Evolutionary conservation across 2,329 filamentous ascomycete species (phyloP).

Genomic region (Conoideocrella luteorostrata): DNA sequence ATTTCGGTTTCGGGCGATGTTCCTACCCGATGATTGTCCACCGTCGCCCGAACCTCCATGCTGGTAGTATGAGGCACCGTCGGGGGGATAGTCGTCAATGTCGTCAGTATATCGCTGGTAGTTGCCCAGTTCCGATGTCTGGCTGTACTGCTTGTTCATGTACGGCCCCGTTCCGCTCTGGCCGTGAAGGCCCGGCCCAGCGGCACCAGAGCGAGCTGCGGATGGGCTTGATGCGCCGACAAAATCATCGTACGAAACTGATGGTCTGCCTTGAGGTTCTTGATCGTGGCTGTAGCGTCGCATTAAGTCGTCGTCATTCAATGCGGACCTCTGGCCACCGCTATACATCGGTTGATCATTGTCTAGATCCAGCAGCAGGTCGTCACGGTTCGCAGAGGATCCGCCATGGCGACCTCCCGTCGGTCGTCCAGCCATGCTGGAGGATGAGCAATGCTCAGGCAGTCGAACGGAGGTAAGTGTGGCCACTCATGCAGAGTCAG

Average conservation of each 20-base stretch:
- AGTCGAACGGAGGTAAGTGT: conserved; percentile 20
- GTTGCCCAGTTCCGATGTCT: conserved; percentile 78
- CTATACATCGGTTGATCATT: conserved; percentile 66
- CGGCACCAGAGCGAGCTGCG: conserved; percentile 32
- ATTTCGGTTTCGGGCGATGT: conserved; percentile 69
- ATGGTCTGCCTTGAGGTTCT: conserved; percentile 61
- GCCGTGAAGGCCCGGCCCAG: conserved; percentile 15
- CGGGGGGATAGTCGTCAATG: conserved; percentile 72
- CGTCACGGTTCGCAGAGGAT: conserved; percentile 42
- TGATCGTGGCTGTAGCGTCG: conserved; percentile 68
- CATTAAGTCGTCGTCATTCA: conserved; percentile 75
- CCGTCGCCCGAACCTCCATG: conserved; percentile 59
- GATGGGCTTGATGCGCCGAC: conserved; percentile 57
- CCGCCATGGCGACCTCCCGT: conserved; percentile 41
- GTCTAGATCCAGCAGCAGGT: conserved; percentile 69
- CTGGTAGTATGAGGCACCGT: conserved; percentile 78
- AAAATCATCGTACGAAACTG: conserved; percentile 91
- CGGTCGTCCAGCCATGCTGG: conserved; percentile 56
- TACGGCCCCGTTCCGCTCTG: conserved; percentile 33
- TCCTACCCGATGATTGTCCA: conserved; percentile 31
- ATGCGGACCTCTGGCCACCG: conserved; percentile 68
- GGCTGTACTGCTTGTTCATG: conserved; percentile 51
- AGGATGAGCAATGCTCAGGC: conserved; percentile 29
- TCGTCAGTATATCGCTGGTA: conserved; percentile 89
- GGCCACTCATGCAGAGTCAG: conserved; percentile 28